A percentile compares a stretch with the other conserved stretches of the same genome.
Evolutionary conservation across 2,329 filamentous ascomycete genomes (phyloP).

Genomic region (Aureobasidium sp.): DNA sequence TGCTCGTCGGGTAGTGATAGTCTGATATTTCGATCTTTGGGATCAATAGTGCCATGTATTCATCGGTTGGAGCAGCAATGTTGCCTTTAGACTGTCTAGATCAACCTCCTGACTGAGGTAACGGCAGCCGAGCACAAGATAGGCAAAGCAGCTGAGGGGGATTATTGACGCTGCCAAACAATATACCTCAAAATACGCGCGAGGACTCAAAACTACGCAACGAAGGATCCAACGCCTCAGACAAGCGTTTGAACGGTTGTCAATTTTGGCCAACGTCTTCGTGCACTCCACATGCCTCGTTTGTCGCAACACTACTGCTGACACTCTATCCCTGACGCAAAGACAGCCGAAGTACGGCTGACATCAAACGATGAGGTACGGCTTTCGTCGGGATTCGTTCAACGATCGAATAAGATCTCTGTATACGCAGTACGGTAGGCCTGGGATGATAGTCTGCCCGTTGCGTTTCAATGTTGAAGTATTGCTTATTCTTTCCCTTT

Average conservation of each 20-base stretch:
- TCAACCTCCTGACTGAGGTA: background rate
- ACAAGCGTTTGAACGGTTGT: slow-evolving; percentile 2
- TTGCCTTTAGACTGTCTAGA: background rate
- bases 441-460: background rate
- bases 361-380: too few relatives aligned
- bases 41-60: background rate
- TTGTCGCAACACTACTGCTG: background rate
- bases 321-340: background rate
- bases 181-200: background rate
- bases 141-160: background rate
- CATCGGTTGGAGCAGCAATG: background rate
- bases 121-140: background rate
- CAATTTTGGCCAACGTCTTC: background rate
- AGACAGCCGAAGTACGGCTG: background rate
- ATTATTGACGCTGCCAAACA: background rate
- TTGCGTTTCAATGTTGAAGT: background rate
- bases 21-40: background rate
- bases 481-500: slow-evolving; percentile 2
- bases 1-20: too few relatives aligned
- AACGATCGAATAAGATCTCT: too few relatives aligned
- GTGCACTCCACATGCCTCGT: background rate
- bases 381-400: background rate
- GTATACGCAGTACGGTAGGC: background rate
- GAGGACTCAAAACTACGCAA: background rate
- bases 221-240: background rate